These are phyloP conservation scores for Bipolaris gigantea DNA, from an alignment of 2,329 filamentous ascomycete genomes.

Conservation along the genomic window DNA sequence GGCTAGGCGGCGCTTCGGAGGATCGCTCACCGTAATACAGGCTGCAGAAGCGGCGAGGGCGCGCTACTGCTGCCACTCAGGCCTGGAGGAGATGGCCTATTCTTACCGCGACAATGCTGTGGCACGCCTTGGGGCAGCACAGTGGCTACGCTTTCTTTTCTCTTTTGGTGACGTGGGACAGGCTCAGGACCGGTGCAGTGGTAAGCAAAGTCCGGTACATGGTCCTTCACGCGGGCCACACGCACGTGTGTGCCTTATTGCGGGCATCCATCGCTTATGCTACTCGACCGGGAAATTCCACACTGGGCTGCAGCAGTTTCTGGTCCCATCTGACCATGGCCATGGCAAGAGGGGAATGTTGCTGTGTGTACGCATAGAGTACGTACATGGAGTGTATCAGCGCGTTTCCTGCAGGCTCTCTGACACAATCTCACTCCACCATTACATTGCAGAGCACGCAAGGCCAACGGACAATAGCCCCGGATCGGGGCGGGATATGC, in stretches of 20 bases:
- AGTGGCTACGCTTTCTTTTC: constrained; percentile 6
- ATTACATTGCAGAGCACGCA: background rate
- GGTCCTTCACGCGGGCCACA: constrained; percentile 13
- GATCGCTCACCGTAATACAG: constrained; percentile 20
- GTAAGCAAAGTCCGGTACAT: constrained; percentile 17
- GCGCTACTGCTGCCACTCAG: constrained; percentile 2
- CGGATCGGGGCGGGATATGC: background rate
- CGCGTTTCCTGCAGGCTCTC: background rate
- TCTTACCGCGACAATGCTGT: constrained; percentile 4
- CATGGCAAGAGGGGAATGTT: constrained; percentile 1
- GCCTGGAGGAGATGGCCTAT: background rate
- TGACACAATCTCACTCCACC: background rate
- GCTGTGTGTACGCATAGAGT: background rate
- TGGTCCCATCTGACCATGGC: constrained; percentile 27
- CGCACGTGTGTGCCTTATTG: constrained; percentile 16
- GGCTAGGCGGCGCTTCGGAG: constrained; percentile 18
- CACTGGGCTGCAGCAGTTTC: constrained; percentile 21
- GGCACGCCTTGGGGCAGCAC: constrained; percentile 9
- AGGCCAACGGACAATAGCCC: background rate
- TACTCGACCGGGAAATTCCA: constrained; percentile 22
- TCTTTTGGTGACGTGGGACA: constrained; percentile 14
- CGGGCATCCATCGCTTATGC: constrained; percentile 20
- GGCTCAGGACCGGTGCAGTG: constrained; percentile 16
- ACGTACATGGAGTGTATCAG: background rate
- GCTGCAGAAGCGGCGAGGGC: constrained; percentile 3